Evolutionary conservation across 2,329 filamentous ascomycete species (phyloP), one percentile per base, ranked within the genome.

Genomic region (Sphaerulina musiva): DNA sequence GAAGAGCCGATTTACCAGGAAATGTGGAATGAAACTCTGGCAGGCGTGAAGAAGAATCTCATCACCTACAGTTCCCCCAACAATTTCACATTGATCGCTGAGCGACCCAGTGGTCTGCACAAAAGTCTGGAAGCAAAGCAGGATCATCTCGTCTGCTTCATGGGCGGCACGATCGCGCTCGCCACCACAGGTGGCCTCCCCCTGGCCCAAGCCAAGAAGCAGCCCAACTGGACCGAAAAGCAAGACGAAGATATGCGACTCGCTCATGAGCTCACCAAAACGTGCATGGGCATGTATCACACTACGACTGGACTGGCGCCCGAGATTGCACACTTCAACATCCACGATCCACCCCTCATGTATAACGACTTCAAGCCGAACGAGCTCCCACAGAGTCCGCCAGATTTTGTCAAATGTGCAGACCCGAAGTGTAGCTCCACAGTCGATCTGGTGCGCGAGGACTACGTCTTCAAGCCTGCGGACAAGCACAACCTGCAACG

Each of bases 221-320:
- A 80, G 1, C 74, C 82, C 0, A 66, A 66, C 12, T 97, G 93
- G 93, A 83, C 80, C 34, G 78, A 82, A 61, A 80, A 86, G 68
- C 84, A 95, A 64, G 90, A 95, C 55, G 86, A 87, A 57, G 89
- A 97, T 68, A 91, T 98, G 75, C 74, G 82, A 57, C 82, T 98
- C 29, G 90, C 93, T 1, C 83, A 83, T 60, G 92, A 98, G 74
- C 77, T 98, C 53, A 96, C 88, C 77, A 92, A 95, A 57, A 97
- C 93, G 1, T 98, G 93, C 78, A 96, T 92, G 88, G 91, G 88
- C 66, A 98, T 95, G 83, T 98, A 98, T 75, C 87, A 89, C 68
- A 96, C 91, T 67, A 81, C 84, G 7, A 97, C 93, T 0, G 92
- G 91, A 0, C 81, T 98, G n/a, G 91, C 93, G 0, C 85, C 88